Base-by-base conservation (phyloP, 805 yeast genomes). In the Schwanniomyces vanrijiae region DNA sequence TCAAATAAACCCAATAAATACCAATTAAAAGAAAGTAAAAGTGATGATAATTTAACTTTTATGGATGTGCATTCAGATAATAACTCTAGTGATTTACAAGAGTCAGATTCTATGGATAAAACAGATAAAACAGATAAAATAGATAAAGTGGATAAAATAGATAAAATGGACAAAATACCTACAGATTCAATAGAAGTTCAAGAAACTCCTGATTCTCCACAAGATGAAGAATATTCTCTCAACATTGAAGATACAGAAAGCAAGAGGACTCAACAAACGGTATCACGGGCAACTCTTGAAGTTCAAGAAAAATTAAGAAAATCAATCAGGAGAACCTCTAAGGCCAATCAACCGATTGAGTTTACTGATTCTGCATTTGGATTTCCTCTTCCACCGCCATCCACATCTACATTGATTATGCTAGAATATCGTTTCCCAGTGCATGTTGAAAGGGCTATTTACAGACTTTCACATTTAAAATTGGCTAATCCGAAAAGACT, bases 381-480 rank as follows among this genome's bases (percentile, higher is more conserved):
- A 3, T 88, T 88, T 66, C 95, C 96, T 5, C 68, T 88, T 45
- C 96, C 96, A 1, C 90, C 90, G 31, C 79, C 89, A 14, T 84
- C 92, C 0, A 78, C 77, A 24, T 84, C 92, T 1, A 88, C 94
- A 0, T 71, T 88, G 33, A 78, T 86, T 16, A 88, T 88, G 96
- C 72, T 87, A 48, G 92, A 87, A 61, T 84, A 86, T 58, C 75
- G 99, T 52, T 87, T 88, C 64, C 97, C 98, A 0, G 83, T 94
- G 40, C 97, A 92, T 65, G 96, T 94, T 38, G 99, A 94, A 66
- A 77, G 99, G 35, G 99, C 99, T 0, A 88, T 94, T 43, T 94
- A 94, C 66, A 74, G 99, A 47, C 74, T 94, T 46, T 88, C 96
- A 44, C 99, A 94, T 66, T 71, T 94, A 62, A 94, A 94, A 65